These are phyloP conservation scores for Goffeauzyma gilvescens DNA, from an alignment of 768 basidiomycete genomes.

Conservation along the genomic window DNA sequence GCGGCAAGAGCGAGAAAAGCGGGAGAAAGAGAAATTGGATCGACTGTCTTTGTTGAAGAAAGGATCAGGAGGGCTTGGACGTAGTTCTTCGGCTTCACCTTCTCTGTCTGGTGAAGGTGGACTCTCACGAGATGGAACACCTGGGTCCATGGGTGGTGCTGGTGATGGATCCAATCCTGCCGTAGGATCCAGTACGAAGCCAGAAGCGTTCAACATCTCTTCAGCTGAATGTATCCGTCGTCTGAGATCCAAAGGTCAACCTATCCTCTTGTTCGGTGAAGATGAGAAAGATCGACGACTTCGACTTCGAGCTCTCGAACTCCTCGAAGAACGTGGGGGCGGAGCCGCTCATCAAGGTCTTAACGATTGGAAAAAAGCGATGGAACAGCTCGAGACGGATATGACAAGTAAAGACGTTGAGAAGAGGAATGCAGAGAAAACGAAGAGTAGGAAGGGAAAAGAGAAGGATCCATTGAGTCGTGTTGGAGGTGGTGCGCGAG, in stretches of 20 bases:
- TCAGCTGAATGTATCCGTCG: constrained; percentile 81
- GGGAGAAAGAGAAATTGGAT: constrained; percentile 17
- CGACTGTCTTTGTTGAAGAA: too few relatives aligned
- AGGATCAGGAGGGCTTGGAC: too few relatives aligned
- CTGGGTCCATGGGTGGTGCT: constrained; percentile 8
- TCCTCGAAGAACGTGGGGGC: constrained; percentile 54
- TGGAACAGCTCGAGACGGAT: constrained; percentile 44
- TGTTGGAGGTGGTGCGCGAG: too few relatives aligned
- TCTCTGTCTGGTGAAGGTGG: too few relatives aligned
- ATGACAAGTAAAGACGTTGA: constrained; percentile 43
- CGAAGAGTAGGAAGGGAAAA: background rate
- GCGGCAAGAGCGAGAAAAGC: constrained; percentile 19
- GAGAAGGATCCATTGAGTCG: too few relatives aligned
- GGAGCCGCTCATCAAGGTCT: constrained; percentile 38
- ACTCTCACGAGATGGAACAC: constrained; percentile 15
- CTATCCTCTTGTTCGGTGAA: constrained; percentile 85
- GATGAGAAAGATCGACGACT: constrained; percentile 81
- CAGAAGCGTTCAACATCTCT: constrained; percentile 59
- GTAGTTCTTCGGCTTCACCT: too few relatives aligned
- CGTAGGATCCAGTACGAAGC: constrained; percentile 6
- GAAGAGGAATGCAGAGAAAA: constrained; percentile 9
- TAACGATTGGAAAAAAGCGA: constrained; percentile 61
- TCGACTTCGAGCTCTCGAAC: constrained; percentile 74
- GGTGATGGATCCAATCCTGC: too few relatives aligned
- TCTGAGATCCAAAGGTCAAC: constrained; percentile 76